Evolutionary conservation across 257 asterid species (phyloP).

Genomic region (Anisodus tanguticus): DNA sequence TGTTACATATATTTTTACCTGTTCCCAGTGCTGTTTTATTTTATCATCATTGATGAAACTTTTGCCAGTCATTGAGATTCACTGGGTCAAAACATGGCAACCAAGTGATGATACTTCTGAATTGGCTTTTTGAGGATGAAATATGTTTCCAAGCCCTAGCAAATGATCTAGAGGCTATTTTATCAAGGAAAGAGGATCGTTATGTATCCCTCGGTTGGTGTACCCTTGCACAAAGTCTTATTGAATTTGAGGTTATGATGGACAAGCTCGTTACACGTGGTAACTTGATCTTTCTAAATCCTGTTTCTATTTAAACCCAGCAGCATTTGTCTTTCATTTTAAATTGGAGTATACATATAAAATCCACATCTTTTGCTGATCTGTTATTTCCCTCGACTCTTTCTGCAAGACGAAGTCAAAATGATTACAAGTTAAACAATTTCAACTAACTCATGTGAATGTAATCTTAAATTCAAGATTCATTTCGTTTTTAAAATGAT

Average conservation of each 20-base stretch:
- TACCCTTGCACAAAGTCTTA: slow-evolving; percentile 66
- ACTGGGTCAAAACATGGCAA: slow-evolving; percentile 55
- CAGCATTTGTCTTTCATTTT: slow-evolving; percentile 1
- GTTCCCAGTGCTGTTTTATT: neutral
- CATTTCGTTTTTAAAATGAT: no score
- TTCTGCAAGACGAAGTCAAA: neutral
- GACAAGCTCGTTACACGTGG: slow-evolving; percentile 57
- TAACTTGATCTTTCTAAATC: slow-evolving; percentile 35
- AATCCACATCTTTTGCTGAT: neutral
- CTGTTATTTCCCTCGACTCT: neutral
- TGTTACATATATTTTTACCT: slow-evolving; percentile 18
- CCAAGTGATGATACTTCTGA: slow-evolving; percentile 70
- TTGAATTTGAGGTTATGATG: slow-evolving; percentile 57
- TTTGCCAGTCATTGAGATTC: slow-evolving; percentile 53
- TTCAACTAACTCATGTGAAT: no score
- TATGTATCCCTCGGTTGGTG: slow-evolving; percentile 89
- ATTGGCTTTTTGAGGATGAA: slow-evolving; percentile 88
- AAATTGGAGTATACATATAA: neutral
- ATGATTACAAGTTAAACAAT: no score
- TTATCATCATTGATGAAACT: slow-evolving; percentile 25
- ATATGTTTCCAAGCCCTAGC: slow-evolving; percentile 54
- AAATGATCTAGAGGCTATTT: slow-evolving; percentile 52
- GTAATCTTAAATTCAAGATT: no score
- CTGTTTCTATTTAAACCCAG: neutral
- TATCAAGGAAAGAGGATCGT: slow-evolving; percentile 69